These are phyloP conservation scores for Astraeus odoratus DNA, from an alignment of 768 basidiomycete genomes.

Conservation along the genomic window DNA sequence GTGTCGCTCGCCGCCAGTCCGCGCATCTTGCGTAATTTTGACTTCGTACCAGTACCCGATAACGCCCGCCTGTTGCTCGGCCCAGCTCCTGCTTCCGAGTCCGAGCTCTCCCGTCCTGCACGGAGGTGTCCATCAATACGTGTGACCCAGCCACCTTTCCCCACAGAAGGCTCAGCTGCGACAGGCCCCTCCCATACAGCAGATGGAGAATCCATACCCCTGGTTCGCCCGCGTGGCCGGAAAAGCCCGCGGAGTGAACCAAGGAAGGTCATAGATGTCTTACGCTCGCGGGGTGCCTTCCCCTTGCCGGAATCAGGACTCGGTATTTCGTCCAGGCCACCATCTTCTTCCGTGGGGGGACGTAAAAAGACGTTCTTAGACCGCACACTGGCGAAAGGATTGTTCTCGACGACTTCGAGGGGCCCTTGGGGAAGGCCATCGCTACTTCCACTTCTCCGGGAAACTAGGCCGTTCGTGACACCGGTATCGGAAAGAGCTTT, in stretches of 20 bases:
- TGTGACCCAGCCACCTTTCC: slow-evolving; percentile 19
- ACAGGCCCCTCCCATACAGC: slow-evolving; percentile 9
- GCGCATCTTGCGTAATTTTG: slow-evolving; percentile 10
- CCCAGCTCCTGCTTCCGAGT: slow-evolving; percentile 8
- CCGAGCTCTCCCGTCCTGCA: slow-evolving; percentile 7
- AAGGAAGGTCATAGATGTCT: slow-evolving; percentile 16
- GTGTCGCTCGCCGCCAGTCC: background rate
- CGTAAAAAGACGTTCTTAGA: background rate
- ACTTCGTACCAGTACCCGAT: background rate
- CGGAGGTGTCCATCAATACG: slow-evolving; percentile 20
- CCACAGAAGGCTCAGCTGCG: slow-evolving; percentile 1
- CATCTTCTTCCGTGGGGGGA: background rate
- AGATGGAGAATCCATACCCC: slow-evolving; percentile 7
- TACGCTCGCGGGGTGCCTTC: slow-evolving; percentile 15
- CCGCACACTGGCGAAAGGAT: slow-evolving; percentile 12
- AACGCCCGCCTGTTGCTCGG: background rate
- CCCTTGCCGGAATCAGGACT: background rate
- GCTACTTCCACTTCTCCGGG: slow-evolving; percentile 8
- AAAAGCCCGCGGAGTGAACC: slow-evolving; percentile 23
- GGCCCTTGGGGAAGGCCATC: slow-evolving; percentile 11
- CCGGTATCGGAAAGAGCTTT: background rate
- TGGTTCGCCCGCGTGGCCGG: slow-evolving; percentile 5
- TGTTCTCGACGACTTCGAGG: slow-evolving; percentile 20
- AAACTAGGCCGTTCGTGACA: background rate
- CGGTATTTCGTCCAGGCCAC: background rate